Base-by-base conservation (phyloP, 148 eudicot species). In the Limonium bicolor region DNA sequence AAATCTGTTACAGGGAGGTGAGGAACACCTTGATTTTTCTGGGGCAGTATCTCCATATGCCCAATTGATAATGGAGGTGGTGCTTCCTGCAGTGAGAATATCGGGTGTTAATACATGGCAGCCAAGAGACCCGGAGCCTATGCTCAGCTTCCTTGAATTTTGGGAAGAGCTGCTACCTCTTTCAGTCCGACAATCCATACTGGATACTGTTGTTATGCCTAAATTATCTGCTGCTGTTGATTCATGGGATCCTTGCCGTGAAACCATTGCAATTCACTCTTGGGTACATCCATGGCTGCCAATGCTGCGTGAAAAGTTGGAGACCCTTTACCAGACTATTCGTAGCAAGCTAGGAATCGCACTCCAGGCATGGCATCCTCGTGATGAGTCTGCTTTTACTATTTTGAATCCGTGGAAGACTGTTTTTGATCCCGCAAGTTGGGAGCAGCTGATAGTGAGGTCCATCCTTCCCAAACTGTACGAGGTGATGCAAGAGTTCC, bases 231-330 rank as follows among this genome's bases (percentile, higher is more conserved):
- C 74, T 54, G 94, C 92, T 18, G 83, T 83, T 16, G 78, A 72
- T 27, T 66, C 76, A 0, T 88, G 96, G 96, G 90, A 88, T 32
- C 94, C 86, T 32, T 76, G 82, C 21, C 25, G 51, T 39, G 96
- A 88, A 71, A 87, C 81, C 2, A 77, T 83, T 46, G 83, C 96
- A 4, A 79, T 88, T 29, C 96, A 88, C 60, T 68, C 67, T 0
- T 83, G 94, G 96, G 41, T 88, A 48, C 94, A 88, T 53, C 96
- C 96, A 20, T 88, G 96, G 96, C 55, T 88, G 50, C 96, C 94
- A 1, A 42, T 77, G 36, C 56, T 88, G 51, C 86, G 94, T 13
- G 75, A 79, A 35, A 80, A 70, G 58, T 48, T 88, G 36, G 94
- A 82, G 50, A 44, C 46, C 19, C 73, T 73, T 15, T 73, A 74